Evolutionary conservation across 345 rosid species (phyloP).

Genomic region (Dipteronia dyeriana): DNA sequence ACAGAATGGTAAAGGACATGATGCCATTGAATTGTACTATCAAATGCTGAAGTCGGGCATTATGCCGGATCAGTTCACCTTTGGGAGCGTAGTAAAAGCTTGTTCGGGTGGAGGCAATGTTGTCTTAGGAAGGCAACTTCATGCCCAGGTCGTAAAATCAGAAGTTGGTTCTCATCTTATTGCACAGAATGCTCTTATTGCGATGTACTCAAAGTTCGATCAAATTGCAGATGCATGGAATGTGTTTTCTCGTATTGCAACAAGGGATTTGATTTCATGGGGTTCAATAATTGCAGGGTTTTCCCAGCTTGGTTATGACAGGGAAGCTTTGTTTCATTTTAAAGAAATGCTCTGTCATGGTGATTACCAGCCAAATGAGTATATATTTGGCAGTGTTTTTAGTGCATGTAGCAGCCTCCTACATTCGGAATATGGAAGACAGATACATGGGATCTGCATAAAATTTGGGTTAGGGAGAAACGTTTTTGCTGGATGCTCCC

Average conservation of each 20-base stretch:
- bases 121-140: slow-evolving; percentile 55
- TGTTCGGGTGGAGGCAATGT: slow-evolving; percentile 40
- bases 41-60: slow-evolving; percentile 46
- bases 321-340: slow-evolving; percentile 49
- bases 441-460: slow-evolving; percentile 52
- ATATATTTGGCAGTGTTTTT: slow-evolving; percentile 55
- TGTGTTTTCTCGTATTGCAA: slow-evolving; percentile 41
- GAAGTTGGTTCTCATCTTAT: slow-evolving; percentile 40
- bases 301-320: slow-evolving; percentile 54
- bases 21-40: slow-evolving; percentile 44
- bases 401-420: slow-evolving; percentile 56
- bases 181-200: slow-evolving; percentile 59
- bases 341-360: slow-evolving; percentile 52
- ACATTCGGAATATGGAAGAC: slow-evolving; percentile 51
- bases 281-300: slow-evolving; percentile 57
- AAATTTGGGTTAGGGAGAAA: slow-evolving; percentile 46
- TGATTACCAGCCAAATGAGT: slow-evolving; percentile 48
- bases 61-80: slow-evolving; percentile 50
- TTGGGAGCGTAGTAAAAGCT: slow-evolving; percentile 58
- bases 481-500: slow-evolving; percentile 46
- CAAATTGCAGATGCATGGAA: slow-evolving; percentile 43
- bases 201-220: slow-evolving; percentile 59
- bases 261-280: slow-evolving; percentile 68
- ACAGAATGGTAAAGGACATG: slow-evolving; percentile 48
- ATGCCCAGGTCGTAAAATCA: slow-evolving; percentile 53